A percentile compares a stretch with the other conserved stretches of the same genome.
phyloP scores from a whole-genome alignment of 768 basidiomycete genomes.

The Leccinum rimulosum region DNA sequence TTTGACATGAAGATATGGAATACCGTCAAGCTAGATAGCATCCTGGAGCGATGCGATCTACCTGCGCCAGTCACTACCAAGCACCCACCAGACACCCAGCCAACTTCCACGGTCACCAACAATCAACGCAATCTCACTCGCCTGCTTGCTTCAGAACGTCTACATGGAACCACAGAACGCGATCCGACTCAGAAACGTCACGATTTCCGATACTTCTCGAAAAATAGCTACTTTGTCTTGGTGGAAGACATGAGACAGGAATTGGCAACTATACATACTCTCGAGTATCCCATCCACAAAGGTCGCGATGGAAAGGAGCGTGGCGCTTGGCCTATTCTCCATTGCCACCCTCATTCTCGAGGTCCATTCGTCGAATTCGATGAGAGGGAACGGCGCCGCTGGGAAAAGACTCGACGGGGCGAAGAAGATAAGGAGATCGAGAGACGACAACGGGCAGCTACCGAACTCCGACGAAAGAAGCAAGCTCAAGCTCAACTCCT shows the following conservation, averaged over 20 bases:
- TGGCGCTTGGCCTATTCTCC: constrained; percentile 78
- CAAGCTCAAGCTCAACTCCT: constrained; percentile 28
- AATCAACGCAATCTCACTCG: constrained; percentile 53
- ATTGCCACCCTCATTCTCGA: constrained; percentile 71
- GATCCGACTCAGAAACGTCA: constrained; percentile 86
- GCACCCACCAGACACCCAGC: constrained; percentile 28
- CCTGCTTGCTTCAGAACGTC: constrained; percentile 75
- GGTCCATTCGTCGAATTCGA: constrained; percentile 78
- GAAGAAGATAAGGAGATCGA: constrained; percentile 39
- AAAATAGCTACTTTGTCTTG: constrained; percentile 73
- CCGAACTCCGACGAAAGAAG: constrained; percentile 28
- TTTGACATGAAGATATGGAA: constrained; percentile 89
- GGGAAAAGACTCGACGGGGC: constrained; percentile 52
- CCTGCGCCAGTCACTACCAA: constrained; percentile 29
- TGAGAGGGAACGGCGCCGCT: constrained; percentile 65
- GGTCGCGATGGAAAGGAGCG: constrained; percentile 50
- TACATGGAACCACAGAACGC: constrained; percentile 85
- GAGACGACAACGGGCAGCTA: constrained; percentile 24
- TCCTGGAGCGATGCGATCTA: constrained; percentile 63
- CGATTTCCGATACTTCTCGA: constrained; percentile 84
- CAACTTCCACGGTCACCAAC: constrained; percentile 29
- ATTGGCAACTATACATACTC: constrained; percentile 77
- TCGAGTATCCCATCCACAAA: constrained; percentile 70
- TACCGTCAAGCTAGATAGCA: constrained; percentile 65
- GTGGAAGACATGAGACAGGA: constrained; percentile 89